phyloP scores from a whole-genome alignment of 495 filamentous ascomycete species.

The Barbatosphaeria neglecta region DNA sequence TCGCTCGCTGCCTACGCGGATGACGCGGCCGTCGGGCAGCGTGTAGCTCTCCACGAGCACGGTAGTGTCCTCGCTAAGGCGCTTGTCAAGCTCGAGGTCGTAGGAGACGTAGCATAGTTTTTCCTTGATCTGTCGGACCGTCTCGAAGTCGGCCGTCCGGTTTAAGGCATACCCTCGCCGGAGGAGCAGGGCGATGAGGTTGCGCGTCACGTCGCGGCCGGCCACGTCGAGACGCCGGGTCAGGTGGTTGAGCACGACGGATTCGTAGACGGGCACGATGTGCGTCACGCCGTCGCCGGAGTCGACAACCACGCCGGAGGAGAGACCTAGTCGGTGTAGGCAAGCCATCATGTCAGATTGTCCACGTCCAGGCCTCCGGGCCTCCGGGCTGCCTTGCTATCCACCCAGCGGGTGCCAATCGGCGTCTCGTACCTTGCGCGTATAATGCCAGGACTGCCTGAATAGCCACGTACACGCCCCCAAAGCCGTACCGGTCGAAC shows the following conservation, averaged over 20 bases:
- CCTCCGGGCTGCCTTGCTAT: no score
- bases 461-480: constrained; percentile 96
- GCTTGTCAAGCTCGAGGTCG: constrained; percentile 91
- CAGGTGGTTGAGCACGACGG: constrained; percentile 92
- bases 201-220: constrained; percentile 91
- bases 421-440: constrained; percentile 63
- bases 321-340: constrained; percentile 50
- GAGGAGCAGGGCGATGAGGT: constrained; percentile 89
- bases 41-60: constrained; percentile 97
- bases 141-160: constrained; percentile 97
- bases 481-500: constrained; percentile 94
- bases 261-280: constrained; percentile 96
- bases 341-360: not conserved
- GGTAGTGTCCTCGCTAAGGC: constrained; percentile 93
- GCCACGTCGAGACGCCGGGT: constrained; percentile 89
- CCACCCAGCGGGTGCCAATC: no score
- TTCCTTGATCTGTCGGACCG: constrained; percentile 98
- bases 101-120: constrained; percentile 99
- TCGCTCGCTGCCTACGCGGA: constrained; percentile 87
- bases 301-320: constrained; percentile 92
- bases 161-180: constrained; percentile 95
- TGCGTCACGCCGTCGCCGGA: constrained; percentile 97
- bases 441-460: constrained; percentile 96
- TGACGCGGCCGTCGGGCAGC: constrained; percentile 88
- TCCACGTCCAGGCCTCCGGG: not conserved